These are phyloP conservation scores for Crassisporium funariophilum DNA, from an alignment of 768 basidiomycete genomes.

Conservation along the genomic window DNA sequence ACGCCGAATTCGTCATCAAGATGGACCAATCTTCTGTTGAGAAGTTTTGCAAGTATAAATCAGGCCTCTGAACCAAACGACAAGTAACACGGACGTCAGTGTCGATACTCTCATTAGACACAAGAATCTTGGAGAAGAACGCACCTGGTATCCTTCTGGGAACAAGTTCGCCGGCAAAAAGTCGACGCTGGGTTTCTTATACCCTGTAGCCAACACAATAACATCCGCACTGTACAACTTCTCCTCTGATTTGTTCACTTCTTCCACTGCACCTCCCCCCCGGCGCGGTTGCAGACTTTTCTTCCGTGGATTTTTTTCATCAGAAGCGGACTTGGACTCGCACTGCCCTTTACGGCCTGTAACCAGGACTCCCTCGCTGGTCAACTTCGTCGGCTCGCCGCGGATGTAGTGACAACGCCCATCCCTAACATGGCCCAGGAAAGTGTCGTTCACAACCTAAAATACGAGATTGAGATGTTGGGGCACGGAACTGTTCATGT, in stretches of 20 bases:
- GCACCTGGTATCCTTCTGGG: slow-evolving; percentile 51
- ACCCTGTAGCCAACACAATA: slow-evolving; percentile 56
- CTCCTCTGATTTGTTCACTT: slow-evolving; percentile 19
- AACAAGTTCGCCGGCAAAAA: slow-evolving; percentile 52
- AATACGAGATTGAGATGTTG: background rate
- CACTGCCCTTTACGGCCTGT: slow-evolving; percentile 39
- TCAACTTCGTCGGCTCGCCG: slow-evolving; percentile 45
- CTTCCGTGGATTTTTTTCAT: slow-evolving; percentile 22
- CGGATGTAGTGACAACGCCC: slow-evolving; percentile 49
- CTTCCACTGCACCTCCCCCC: slow-evolving; percentile 17
- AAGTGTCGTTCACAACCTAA: slow-evolving; percentile 54
- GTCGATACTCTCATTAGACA: too few species aligned
- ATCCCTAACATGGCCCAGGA: slow-evolving; percentile 44
- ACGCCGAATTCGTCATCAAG: slow-evolving; percentile 52
- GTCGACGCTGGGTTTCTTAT: slow-evolving; percentile 44
- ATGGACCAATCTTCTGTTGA: slow-evolving; percentile 55
- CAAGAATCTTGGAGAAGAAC: too few species aligned
- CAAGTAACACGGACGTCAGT: slow-evolving; percentile 1
- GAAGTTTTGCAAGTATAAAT: slow-evolving; percentile 58
- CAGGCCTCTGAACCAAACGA: slow-evolving; percentile 37
- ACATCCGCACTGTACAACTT: slow-evolving; percentile 43
- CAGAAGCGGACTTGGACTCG: slow-evolving; percentile 23
- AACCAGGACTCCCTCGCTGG: slow-evolving; percentile 34
- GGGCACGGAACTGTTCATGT: background rate
- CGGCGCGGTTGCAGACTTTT: too few species aligned